phyloP scores from a whole-genome alignment of 306 rosid genomes.

The Castanea mollissima region DNA sequence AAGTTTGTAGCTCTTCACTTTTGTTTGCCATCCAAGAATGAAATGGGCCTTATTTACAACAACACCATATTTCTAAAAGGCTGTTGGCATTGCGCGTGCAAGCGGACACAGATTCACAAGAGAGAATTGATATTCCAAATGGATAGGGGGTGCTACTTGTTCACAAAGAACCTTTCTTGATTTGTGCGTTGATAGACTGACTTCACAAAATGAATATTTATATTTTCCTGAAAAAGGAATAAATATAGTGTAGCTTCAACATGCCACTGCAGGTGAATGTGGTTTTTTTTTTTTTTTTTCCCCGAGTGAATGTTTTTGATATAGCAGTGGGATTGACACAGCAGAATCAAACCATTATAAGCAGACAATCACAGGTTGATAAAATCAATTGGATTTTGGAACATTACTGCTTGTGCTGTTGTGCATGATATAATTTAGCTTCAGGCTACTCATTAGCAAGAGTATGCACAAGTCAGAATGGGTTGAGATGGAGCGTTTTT shows the following conservation, averaged over 20 bases:
- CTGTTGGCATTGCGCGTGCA: background rate
- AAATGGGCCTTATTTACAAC: background rate
- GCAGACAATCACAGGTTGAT: background rate
- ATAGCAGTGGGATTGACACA: background rate
- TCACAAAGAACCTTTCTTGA: background rate
- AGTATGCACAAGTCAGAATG: too few species aligned
- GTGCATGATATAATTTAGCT: background rate
- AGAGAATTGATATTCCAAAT: background rate
- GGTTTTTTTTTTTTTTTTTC: too few species aligned
- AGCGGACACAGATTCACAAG: background rate
- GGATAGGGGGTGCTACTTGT: background rate
- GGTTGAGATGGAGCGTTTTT: too few species aligned
- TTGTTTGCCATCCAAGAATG: background rate
- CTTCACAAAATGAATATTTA: background rate
- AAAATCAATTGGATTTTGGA: background rate
- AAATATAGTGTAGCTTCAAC: background rate
- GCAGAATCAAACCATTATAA: background rate
- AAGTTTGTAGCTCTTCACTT: background rate
- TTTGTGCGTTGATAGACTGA: background rate
- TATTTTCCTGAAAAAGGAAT: background rate
- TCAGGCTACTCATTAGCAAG: too few species aligned
- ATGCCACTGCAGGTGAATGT: too few species aligned
- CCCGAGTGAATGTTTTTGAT: background rate
- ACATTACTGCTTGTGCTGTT: background rate
- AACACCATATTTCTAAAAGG: background rate